phyloP scores from a whole-genome alignment of 2,329 filamentous ascomycete genomes.

The Thelonectria discophora region DNA sequence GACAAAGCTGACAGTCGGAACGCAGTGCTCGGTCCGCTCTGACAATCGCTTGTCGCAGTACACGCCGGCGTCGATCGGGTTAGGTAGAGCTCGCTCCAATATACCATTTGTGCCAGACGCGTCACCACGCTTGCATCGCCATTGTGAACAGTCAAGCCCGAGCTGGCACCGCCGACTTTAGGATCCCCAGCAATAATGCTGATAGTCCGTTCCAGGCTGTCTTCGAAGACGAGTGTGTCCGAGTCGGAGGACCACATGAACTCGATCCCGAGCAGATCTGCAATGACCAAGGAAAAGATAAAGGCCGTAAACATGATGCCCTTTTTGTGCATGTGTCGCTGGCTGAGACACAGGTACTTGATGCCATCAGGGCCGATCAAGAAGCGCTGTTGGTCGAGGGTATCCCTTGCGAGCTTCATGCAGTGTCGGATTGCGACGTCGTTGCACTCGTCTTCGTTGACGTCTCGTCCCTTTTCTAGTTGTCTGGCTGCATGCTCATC shows the following conservation, averaged over 20 bases:
- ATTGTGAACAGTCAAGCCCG: constrained; percentile 38
- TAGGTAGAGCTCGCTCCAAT: constrained; percentile 41
- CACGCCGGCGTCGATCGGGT: constrained; percentile 36
- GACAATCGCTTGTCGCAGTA: constrained; percentile 39
- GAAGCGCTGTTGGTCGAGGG: constrained; percentile 31
- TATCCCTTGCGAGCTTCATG: constrained; percentile 32
- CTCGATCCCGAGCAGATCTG: constrained; percentile 36
- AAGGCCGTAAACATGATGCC: constrained; percentile 42
- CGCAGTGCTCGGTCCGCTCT: constrained; percentile 38
- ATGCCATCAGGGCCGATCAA: constrained; percentile 26
- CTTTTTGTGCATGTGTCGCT: constrained; percentile 41
- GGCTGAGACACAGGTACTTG: constrained; percentile 36
- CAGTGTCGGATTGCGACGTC: constrained; percentile 35
- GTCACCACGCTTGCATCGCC: constrained; percentile 32
- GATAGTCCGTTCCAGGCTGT: constrained; percentile 33
- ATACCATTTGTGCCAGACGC: constrained; percentile 35
- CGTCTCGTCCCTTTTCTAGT: constrained; percentile 17
- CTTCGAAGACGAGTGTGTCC: constrained; percentile 34
- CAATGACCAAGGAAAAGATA: constrained; percentile 38
- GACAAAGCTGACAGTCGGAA: constrained; percentile 37
- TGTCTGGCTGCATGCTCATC: constrained; percentile 27
- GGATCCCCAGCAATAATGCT: constrained; percentile 33
- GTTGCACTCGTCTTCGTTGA: constrained; percentile 30
- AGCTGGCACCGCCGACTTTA: constrained; percentile 38
- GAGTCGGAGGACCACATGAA: constrained; percentile 42